Conservation (phyloP, 1,284 basidiomycete genomes). For the Apiotrichum porosum region DNA sequence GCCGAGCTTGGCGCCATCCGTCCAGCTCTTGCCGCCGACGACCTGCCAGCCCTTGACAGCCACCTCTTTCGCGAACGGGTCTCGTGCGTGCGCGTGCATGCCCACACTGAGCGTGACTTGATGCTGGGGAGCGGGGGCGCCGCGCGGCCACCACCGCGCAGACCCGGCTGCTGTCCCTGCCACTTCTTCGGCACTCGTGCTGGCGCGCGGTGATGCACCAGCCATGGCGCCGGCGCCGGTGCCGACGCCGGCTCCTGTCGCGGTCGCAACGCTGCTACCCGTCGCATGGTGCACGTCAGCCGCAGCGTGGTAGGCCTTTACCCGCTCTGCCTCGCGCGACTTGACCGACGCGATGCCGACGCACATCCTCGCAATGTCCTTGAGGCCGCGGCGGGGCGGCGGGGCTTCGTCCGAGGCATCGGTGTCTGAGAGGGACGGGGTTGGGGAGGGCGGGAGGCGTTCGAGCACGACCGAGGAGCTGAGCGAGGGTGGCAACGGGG, state of each 20-base stretch:
- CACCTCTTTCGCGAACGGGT: constrained; percentile 34
- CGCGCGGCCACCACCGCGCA: constrained; percentile 1
- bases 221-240: too few species aligned
- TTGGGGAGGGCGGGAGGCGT: constrained; percentile 6
- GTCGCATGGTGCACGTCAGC: not conserved
- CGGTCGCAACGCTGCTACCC: too few species aligned
- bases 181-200: not conserved
- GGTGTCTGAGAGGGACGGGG: not conserved
- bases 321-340: not conserved
- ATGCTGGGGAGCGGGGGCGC: not conserved
- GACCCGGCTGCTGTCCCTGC: not conserved
- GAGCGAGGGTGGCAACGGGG: not conserved
- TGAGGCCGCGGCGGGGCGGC: not conserved
- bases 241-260: too few species aligned
- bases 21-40: constrained; percentile 37
- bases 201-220: too few species aligned
- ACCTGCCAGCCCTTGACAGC: constrained; percentile 38
- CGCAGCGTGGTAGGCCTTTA: not conserved
- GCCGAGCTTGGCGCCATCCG: constrained; percentile 31
- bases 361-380: constrained; percentile 10
- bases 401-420: not conserved
- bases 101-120: constrained; percentile 1
- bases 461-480: not conserved
- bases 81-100: not conserved
- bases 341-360: constrained; percentile 3